Percentiles rank a stretch among this genome's conserved stretches.
phyloP scores from a whole-genome alignment of 345 rosid species.

The Eucalyptus brandiana region DNA sequence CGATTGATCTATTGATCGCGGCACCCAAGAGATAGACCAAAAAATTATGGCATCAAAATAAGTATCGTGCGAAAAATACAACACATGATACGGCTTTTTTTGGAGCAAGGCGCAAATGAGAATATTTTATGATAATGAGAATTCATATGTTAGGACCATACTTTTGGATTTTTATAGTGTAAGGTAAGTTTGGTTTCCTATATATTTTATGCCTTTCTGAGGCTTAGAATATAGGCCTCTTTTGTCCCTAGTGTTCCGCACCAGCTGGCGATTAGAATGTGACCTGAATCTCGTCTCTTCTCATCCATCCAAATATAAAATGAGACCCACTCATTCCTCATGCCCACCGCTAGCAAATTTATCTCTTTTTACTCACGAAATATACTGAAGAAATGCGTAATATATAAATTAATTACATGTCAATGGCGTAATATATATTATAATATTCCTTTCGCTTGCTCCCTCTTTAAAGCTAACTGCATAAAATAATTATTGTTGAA shows the following conservation, averaged over 20 bases:
- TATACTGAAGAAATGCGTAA: too few species aligned
- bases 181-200: neutral
- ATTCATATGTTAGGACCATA: neutral
- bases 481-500: neutral
- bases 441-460: neutral
- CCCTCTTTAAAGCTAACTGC: neutral
- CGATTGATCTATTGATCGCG: neutral
- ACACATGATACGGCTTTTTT: too few species aligned
- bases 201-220: neutral
- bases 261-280: neutral
- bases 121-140: neutral
- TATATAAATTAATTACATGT: neutral
- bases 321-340: neutral
- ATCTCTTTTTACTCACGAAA: neutral
- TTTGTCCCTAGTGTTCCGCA: neutral
- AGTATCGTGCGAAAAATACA: too few species aligned
- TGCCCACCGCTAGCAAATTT: neutral
- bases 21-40: too few species aligned
- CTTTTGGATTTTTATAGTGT: neutral
- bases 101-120: neutral
- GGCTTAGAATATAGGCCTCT: neutral
- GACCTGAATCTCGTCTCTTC: neutral
- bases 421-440: neutral
- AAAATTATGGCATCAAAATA: too few species aligned
- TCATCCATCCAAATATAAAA: neutral